phyloP scores from a whole-genome alignment of 352 stramenopile species.

The Pythium brachiatum region DNA sequence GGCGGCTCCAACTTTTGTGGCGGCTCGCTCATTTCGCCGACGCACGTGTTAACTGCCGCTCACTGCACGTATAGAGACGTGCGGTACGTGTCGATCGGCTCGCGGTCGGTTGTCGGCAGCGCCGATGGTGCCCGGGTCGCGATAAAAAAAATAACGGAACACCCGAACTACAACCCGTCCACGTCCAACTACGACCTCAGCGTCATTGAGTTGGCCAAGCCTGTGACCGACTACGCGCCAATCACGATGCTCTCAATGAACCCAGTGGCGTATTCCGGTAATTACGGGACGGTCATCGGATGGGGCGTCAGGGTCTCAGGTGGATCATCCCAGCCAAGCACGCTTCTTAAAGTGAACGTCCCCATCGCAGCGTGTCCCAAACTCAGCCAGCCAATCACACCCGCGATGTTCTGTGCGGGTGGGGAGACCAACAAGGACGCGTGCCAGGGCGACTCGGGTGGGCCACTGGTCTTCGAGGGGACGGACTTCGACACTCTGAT shows the following conservation, averaged over 20 bases:
- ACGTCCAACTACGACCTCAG: slow-evolving; percentile 36
- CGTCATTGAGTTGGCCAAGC: slow-evolving; percentile 32
- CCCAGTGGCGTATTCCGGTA: neutral
- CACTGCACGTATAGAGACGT: slow-evolving; percentile 37
- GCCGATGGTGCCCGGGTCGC: slow-evolving; percentile 35
- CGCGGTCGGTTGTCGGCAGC: slow-evolving; percentile 46
- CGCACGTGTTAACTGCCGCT: slow-evolving; percentile 40
- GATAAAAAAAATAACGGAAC: neutral
- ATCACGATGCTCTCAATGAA: neutral
- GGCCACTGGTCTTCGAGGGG: slow-evolving; percentile 39
- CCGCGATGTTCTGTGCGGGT: slow-evolving; percentile 53
- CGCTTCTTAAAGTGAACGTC: slow-evolving; percentile 42
- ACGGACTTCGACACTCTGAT: slow-evolving; percentile 35
- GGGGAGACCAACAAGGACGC: slow-evolving; percentile 37
- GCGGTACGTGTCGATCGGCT: slow-evolving; percentile 48
- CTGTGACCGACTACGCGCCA: slow-evolving; percentile 1
- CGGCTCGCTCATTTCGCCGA: slow-evolving; percentile 47
- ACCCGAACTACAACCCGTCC: slow-evolving; percentile 14
- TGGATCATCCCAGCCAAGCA: slow-evolving; percentile 21
- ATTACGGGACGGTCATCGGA: slow-evolving; percentile 30
- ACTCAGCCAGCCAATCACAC: slow-evolving; percentile 3
- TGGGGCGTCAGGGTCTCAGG: slow-evolving; percentile 28
- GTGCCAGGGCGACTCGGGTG: slow-evolving; percentile 61
- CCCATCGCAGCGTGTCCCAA: slow-evolving; percentile 31
- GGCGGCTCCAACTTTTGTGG: slow-evolving; percentile 23